Evolutionary conservation across 306 rosid species (phyloP).

Genomic region (Pyrus betulifolia): DNA sequence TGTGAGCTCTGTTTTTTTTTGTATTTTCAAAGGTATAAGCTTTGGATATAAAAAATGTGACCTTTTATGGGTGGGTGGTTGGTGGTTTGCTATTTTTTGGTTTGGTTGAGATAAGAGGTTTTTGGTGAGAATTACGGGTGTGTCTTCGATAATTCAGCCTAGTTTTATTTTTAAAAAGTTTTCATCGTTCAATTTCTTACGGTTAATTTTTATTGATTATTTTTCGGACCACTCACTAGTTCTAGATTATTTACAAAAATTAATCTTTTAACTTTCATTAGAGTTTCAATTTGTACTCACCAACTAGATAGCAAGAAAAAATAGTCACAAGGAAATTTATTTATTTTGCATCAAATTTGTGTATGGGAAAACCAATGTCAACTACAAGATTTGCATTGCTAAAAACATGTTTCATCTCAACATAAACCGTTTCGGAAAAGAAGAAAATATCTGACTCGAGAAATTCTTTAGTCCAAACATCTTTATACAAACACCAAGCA

Average conservation of each 20-base stretch:
- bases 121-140: not conserved
- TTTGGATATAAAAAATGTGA: not conserved
- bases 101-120: not conserved
- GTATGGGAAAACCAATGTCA: not conserved
- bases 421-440: not conserved
- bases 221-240: too few relatives aligned
- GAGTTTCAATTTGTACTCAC: not conserved
- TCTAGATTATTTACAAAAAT: accelerated
- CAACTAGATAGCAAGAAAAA: not conserved
- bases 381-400: not conserved
- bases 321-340: not conserved
- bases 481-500: too few relatives aligned
- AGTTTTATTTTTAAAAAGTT: too few relatives aligned
- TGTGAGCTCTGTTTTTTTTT: not conserved
- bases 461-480: too few relatives aligned
- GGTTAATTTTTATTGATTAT: too few relatives aligned
- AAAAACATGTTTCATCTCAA: not conserved
- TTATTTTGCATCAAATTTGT: too few relatives aligned
- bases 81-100: not conserved
- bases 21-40: not conserved
- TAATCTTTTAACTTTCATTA: too few relatives aligned
- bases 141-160: not conserved
- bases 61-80: not conserved
- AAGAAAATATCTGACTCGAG: not conserved
- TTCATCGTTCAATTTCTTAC: too few relatives aligned